Percentiles rank a stretch among this genome's conserved stretches.
phyloP scores from a whole-genome alignment of 2,329 filamentous ascomycete species.

The Ambrosiella cleistominuta region DNA sequence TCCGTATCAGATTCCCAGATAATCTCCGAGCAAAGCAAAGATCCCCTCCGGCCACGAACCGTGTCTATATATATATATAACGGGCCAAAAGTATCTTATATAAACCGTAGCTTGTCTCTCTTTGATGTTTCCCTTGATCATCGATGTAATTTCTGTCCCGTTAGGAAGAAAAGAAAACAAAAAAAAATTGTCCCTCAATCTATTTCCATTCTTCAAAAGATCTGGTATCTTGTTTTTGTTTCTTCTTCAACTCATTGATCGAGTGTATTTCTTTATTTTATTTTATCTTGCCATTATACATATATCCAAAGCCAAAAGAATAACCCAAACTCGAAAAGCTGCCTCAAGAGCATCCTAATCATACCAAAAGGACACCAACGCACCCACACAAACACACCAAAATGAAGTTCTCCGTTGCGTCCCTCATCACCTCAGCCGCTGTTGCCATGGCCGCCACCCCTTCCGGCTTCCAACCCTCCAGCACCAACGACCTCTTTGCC shows the following conservation, averaged over 20 bases:
- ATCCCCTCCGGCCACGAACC: too few species aligned
- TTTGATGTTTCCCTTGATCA: not conserved
- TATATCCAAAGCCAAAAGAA: not conserved
- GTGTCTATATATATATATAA: too few species aligned
- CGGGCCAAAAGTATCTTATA: not conserved
- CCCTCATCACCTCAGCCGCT: conserved; percentile 20
- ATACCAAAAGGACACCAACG: not conserved
- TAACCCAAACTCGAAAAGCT: not conserved
- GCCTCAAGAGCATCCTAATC: not conserved
- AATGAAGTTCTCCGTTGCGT: conserved; percentile 17
- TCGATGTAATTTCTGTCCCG: not conserved
- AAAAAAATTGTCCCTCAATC: not conserved
- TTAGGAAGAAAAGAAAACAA: not conserved
- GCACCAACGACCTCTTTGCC: conserved; percentile 24
- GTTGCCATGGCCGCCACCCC: conserved; percentile 24
- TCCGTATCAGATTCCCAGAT: too few species aligned
- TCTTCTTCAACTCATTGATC: conserved; percentile 7
- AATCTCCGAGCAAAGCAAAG: too few species aligned
- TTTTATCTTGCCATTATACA: not conserved
- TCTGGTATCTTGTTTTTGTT: conserved; percentile 3
- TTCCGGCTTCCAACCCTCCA: conserved; percentile 23
- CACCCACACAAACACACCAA: conserved; percentile 8
- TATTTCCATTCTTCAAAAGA: conserved; percentile 1
- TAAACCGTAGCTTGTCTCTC: not conserved
- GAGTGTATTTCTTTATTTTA: conserved; percentile 4